These are phyloP conservation scores for Leucocoprinus birnbaumii DNA, from an alignment of 768 basidiomycete species.

Conservation along the genomic window DNA sequence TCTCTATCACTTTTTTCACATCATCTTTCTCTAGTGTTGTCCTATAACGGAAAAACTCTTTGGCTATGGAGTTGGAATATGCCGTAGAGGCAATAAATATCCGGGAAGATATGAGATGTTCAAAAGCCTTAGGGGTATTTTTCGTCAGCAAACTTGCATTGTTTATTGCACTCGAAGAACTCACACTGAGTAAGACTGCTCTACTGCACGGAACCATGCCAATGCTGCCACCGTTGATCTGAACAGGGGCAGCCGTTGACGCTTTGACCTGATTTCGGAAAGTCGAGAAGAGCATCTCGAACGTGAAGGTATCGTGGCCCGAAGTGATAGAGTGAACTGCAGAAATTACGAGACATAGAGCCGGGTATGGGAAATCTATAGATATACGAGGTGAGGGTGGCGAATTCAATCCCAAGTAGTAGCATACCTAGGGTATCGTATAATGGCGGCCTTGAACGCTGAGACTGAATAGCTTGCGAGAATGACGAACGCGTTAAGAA, in stretches of 20 bases:
- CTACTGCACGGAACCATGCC: conserved; percentile 70
- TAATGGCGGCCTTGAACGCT: conserved; percentile 57
- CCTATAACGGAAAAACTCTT: conserved; percentile 75
- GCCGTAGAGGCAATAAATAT: conserved; percentile 55
- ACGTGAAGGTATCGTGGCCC: conserved; percentile 81
- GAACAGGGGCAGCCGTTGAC: conserved; percentile 71
- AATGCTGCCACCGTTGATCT: conserved; percentile 69
- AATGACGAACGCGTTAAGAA: conserved; percentile 48
- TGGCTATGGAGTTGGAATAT: conserved; percentile 46
- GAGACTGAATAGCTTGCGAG: conserved; percentile 38
- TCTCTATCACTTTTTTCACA: conserved; percentile 66
- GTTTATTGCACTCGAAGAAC: conserved; percentile 21
- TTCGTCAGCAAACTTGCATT: not conserved
- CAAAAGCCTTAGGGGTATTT: conserved; percentile 64
- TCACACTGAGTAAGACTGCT: conserved; percentile 62
- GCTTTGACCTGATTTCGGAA: conserved; percentile 75
- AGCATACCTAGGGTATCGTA: conserved; percentile 51
- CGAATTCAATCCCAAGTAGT: not conserved
- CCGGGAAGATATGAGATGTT: conserved; percentile 53
- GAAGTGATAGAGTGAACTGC: conserved; percentile 71
- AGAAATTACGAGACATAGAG: conserved; percentile 83
- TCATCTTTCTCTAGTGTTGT: conserved; percentile 62
- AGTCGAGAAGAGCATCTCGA: conserved; percentile 84
- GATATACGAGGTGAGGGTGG: not conserved
- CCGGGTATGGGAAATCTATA: conserved; percentile 73